Evolutionary conservation across 2,329 filamentous ascomycete genomes (phyloP).

Genomic region (Hypoxylon rubiginosum): DNA sequence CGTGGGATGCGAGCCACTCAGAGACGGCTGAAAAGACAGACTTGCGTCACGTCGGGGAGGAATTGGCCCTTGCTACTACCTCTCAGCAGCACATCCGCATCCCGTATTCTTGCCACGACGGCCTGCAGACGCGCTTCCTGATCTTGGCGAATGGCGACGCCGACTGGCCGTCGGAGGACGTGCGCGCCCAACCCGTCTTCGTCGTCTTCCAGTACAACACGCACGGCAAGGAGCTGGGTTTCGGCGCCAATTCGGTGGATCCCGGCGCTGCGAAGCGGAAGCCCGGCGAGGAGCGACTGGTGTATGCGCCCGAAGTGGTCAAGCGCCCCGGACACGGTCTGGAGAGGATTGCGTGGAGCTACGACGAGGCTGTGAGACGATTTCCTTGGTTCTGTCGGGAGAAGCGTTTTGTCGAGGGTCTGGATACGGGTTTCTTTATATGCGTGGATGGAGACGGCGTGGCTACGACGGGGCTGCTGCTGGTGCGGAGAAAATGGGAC

Average conservation of each 20-base stretch:
- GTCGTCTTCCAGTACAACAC: conserved; percentile 35
- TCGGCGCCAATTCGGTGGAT: conserved; percentile 24
- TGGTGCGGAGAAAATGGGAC: not conserved
- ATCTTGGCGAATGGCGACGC: conserved; percentile 27
- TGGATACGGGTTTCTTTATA: conserved; percentile 13
- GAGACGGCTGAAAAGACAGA: not conserved
- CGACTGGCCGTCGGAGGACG: conserved; percentile 30
- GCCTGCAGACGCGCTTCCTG: conserved; percentile 22
- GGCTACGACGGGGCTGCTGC: not conserved
- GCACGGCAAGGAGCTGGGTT: conserved; percentile 32
- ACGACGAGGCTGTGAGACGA: conserved; percentile 30
- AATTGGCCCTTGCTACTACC: conserved; percentile 10
- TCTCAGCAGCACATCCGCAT: conserved; percentile 20
- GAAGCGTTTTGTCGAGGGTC: conserved; percentile 28
- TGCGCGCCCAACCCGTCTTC: conserved; percentile 31
- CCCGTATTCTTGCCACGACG: conserved; percentile 23
- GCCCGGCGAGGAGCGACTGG: conserved; percentile 28
- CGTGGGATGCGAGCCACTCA: not conserved
- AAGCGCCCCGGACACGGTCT: conserved; percentile 14
- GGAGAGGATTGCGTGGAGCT: conserved; percentile 27
- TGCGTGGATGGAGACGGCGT: not conserved
- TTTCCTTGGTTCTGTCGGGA: conserved; percentile 37
- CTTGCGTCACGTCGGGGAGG: not conserved
- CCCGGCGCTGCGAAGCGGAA: conserved; percentile 22
- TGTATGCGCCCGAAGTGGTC: conserved; percentile 21